Evolutionary conservation across 306 rosid species (phyloP), one percentile per base, ranked within the genome.

Genomic region (Vachellia pachyceras): DNA sequence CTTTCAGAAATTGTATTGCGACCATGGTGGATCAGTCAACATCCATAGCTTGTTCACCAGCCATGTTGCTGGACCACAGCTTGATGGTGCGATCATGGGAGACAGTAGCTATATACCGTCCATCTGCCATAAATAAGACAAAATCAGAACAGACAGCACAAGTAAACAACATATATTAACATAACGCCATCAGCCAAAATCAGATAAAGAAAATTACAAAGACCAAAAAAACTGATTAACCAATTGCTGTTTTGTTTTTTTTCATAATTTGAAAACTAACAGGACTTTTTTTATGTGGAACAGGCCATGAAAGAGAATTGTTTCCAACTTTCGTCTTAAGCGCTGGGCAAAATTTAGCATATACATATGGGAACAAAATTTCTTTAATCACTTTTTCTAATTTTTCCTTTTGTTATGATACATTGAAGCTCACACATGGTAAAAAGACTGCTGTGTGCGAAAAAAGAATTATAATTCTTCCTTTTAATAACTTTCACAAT

Each of bases 61-160:
- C 81, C 77, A 57, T 55, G 39, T 83, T 77, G 83, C 92, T 84
- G 45, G 94, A 87, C 98, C 98, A 92, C n/a, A 92, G 85, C 84
- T 94, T 92, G 78, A 92, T 92, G 57, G 93, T 92, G 73, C 96
- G 90, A 75, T 91, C 97, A 65, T 87, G 94, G 72, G 96, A 93
- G 68, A 91, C 96, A 18, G 94, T 94, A 66, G 95, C 96, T 47
- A 92, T 89, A 64, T 81, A 81, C 41, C 88, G 83, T 9, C 97
- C 98, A 82, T 92, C 97, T 94, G 90, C 88, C 84, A 85, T 64
- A 47, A 84, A 72, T 54, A 84, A 60, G 35, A 82, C 44, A 49
- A 80, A 58, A 33, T 79, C 49, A 85, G 75, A 66, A 61, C 22
- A 67, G 15, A 6, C 12, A 22, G 10, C 15, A 8, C 23, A 36